Conservation (phyloP, 2,329 filamentous ascomycete species). For the Magnaporthiopsis rhizophila region DNA sequence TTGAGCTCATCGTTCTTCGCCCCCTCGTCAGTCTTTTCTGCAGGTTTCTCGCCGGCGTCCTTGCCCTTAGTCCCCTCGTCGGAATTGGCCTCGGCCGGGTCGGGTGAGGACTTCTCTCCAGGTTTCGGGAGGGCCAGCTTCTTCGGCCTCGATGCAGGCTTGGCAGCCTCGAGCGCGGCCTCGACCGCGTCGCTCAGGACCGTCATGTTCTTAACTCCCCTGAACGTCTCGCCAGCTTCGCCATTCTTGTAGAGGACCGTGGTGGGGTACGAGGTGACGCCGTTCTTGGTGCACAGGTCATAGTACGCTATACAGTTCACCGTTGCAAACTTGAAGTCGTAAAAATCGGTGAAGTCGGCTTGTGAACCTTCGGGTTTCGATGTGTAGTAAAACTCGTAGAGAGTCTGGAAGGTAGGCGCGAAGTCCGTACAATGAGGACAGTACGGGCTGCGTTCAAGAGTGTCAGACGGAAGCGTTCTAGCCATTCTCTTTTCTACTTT, state of each 20-base stretch:
- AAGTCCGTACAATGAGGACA: slow-evolving; percentile 69
- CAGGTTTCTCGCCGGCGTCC: slow-evolving; percentile 5
- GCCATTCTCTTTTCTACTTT: neutral
- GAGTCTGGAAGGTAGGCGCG: slow-evolving; percentile 80
- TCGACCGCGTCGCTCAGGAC: slow-evolving; percentile 66
- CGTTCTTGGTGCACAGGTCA: slow-evolving; percentile 64
- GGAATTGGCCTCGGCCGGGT: neutral
- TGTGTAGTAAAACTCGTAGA: slow-evolving; percentile 93
- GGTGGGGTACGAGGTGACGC: slow-evolving; percentile 65
- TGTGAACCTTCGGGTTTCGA: slow-evolving; percentile 50
- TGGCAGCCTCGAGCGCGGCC: slow-evolving; percentile 64
- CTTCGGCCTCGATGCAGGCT: slow-evolving; percentile 70
- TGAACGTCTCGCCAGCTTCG: slow-evolving; percentile 52
- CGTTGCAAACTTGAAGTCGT: slow-evolving; percentile 80
- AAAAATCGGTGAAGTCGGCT: slow-evolving; percentile 65
- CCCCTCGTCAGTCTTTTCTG: slow-evolving; percentile 13
- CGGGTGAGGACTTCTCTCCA: slow-evolving; percentile 41
- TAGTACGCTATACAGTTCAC: slow-evolving; percentile 80
- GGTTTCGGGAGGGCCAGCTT: slow-evolving; percentile 61
- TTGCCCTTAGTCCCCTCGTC: slow-evolving; percentile 13
- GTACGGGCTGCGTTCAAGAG: slow-evolving; percentile 39
- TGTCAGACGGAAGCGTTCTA: neutral
- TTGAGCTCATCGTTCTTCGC: slow-evolving; percentile 18
- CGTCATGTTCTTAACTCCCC: slow-evolving; percentile 60
- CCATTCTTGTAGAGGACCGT: slow-evolving; percentile 77